Percentiles rank a stretch among this genome's conserved stretches.
Conservation (phyloP, 148 eudicot genomes). For the Dianthus caryophyllus region DNA sequence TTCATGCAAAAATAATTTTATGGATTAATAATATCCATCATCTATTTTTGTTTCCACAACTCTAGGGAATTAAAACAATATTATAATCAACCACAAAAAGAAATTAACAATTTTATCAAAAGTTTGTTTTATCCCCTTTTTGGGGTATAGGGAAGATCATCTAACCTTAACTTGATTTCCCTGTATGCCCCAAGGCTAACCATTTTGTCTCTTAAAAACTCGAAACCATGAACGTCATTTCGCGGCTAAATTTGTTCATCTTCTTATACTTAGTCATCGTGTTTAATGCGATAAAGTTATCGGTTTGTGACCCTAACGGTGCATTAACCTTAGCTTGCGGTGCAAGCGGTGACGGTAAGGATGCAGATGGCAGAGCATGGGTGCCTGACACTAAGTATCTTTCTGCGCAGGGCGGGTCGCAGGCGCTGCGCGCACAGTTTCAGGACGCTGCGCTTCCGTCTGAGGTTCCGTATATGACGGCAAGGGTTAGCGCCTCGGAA, state of each 20-base stretch:
- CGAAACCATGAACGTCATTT: conserved; percentile 15
- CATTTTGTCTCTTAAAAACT: background rate
- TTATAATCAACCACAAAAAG: background rate
- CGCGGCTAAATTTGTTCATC: background rate
- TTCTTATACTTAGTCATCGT: background rate
- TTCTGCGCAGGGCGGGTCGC: conserved; percentile 26
- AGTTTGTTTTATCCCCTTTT: conserved; percentile 4
- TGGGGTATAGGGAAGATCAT: conserved; percentile 30
- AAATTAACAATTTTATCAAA: background rate
- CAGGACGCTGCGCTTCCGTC: conserved; percentile 82
- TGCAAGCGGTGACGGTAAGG: conserved; percentile 32
- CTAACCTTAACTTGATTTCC: background rate
- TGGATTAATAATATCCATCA: conserved; percentile 20
- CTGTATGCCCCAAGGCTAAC: conserved; percentile 15
- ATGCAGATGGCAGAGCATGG: conserved; percentile 63
- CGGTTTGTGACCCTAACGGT: background rate
- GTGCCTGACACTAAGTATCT: conserved; percentile 48
- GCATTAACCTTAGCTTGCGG: conserved; percentile 45
- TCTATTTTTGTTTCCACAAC: background rate
- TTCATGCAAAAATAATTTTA: background rate
- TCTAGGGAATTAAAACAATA: conserved; percentile 10
- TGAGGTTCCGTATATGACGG: conserved; percentile 64
- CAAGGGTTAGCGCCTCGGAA: conserved; percentile 48
- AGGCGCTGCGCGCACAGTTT: conserved; percentile 30
- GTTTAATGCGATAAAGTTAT: background rate